These are phyloP conservation scores for Rhododendron williamsianum DNA, from an alignment of 148 eudicot species.

Conservation along the genomic window DNA sequence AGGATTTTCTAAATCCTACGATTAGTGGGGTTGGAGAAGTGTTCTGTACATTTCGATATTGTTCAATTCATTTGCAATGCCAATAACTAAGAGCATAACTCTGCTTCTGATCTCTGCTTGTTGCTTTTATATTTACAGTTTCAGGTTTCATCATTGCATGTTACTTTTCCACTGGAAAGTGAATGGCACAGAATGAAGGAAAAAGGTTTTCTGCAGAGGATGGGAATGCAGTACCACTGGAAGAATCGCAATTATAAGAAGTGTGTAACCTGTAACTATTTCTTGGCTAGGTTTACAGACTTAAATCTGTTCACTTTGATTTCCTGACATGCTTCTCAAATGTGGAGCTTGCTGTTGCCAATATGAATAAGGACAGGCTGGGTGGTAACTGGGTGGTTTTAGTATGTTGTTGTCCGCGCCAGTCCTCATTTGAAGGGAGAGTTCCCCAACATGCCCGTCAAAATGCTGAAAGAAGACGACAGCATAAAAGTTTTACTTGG, in stretches of 20 bases:
- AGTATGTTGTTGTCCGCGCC: neutral
- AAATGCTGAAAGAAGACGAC: neutral
- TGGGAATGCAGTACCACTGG: slow-evolving; percentile 99
- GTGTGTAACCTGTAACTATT: slow-evolving; percentile 24
- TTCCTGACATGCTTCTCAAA: neutral
- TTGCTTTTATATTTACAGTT: slow-evolving; percentile 39
- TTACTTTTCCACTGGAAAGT: slow-evolving; percentile 71
- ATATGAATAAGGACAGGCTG: neutral
- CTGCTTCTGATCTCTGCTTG: neutral
- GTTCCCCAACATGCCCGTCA: neutral
- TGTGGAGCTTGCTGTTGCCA: slow-evolving; percentile 2
- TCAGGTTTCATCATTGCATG: slow-evolving; percentile 86
- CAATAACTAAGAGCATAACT: neutral
- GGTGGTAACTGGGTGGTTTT: neutral
- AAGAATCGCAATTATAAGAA: slow-evolving; percentile 75
- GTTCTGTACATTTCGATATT: neutral
- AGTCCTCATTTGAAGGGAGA: neutral
- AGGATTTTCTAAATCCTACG: neutral
- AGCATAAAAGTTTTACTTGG: neutral
- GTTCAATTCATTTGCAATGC: neutral
- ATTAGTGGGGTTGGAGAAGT: neutral
- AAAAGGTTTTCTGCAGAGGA: slow-evolving; percentile 85
- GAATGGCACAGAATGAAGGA: slow-evolving; percentile 69
- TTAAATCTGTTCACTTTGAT: neutral
- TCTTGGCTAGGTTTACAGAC: neutral